Base-by-base conservation (phyloP, 106 monocot genomes). In the Phalaenopsis equestris region DNA sequence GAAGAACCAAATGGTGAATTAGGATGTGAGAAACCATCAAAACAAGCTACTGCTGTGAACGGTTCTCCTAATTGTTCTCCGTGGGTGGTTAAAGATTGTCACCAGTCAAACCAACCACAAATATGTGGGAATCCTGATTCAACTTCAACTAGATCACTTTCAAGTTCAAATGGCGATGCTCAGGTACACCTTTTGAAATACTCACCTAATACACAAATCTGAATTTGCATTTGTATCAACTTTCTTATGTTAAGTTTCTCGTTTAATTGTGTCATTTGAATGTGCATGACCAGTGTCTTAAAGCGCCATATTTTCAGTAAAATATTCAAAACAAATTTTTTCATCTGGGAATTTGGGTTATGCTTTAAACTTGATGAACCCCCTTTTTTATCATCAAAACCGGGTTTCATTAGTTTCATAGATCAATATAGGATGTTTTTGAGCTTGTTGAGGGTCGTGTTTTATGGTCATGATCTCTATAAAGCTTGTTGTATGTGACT, bases 51-150 rank as follows among this genome's bases (percentile, higher is more conserved):
- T 82, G 3, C 67, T 67, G 77, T 5, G 79, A 75, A 84, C 52
- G 64, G 64, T 65, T 65, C 64, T 65, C 75, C 58, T 72, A 80
- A 79, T 57, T 81, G 24, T 42, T 81, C 77, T 4, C 80, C 87
- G 72, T 93, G 84, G 82, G 74, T 83, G 84, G 57, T 82, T 72
- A 84, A 83, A 42, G 75, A 81, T 82, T 85, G 85, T 82, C 85
- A 73, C 43, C 85, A 88, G 21, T 78, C 76, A 82, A 90, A 90
- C 75, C 92, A 88, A 83, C 86, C 87, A 58, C 93, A 88, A 84
- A 85, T 84, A 39, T 86, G 90, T 86, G 93, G 82, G 18, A 88
- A 86, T 79, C 88, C 96, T 64, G 90, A 93, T 70, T 88, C 90
- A 67, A 82, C 85, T 52, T 93, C 95, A 67, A 56, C 82, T 52